Conservation (phyloP, 495 filamentous ascomycete species). For the Glonium stellatum region DNA sequence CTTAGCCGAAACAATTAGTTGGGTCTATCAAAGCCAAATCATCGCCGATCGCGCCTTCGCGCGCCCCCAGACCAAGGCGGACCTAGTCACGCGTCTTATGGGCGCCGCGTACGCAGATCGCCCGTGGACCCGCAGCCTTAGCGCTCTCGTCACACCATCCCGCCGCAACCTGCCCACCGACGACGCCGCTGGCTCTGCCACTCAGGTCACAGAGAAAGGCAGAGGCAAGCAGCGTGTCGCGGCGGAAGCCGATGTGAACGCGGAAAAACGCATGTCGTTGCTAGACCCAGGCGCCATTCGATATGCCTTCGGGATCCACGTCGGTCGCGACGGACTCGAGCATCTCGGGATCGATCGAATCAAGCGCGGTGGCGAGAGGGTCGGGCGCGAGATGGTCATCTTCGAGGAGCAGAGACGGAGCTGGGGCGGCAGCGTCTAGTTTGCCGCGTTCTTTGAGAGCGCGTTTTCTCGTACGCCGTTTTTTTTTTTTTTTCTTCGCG, state of each 20-base stretch:
- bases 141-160: conserved; percentile 12
- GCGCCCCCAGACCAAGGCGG: conserved; percentile 51
- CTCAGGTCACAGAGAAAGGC: conserved; percentile 33
- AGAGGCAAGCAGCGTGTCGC: conserved; percentile 30
- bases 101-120: conserved; percentile 25
- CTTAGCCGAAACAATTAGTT: conserved; percentile 69
- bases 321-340: conserved; percentile 55
- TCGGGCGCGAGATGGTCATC: conserved; percentile 31
- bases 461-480: not conserved
- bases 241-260: conserved; percentile 4
- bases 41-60: conserved; percentile 60
- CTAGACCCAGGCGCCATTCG: conserved; percentile 32
- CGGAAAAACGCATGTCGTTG: conserved; percentile 8
- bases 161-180: conserved; percentile 18
- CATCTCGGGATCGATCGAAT: conserved; percentile 61
- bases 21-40: conserved; percentile 62
- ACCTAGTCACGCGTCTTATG: conserved; percentile 57
- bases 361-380: conserved; percentile 38
- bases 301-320: conserved; percentile 58
- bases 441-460: not conserved
- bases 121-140: conserved; percentile 12
- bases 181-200: not conserved
- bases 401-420: conserved; percentile 25
- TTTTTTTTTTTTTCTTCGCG: not conserved
- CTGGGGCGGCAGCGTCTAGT: not conserved